phyloP scores from a whole-genome alignment of 768 basidiomycete genomes.

The Suillus fuscotomentosus region DNA sequence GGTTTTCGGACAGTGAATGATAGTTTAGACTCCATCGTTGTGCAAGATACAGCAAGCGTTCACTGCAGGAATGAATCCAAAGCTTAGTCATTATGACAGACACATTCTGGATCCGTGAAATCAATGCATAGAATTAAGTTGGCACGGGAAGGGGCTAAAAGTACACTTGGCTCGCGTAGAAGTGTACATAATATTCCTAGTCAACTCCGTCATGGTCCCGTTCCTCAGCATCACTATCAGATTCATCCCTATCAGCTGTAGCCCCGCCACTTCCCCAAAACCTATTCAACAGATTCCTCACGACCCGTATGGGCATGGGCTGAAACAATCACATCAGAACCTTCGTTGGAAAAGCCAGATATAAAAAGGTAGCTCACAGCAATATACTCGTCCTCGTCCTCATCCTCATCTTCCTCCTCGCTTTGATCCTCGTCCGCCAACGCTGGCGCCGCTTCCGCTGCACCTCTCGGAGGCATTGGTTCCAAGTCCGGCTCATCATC shows the following conservation, averaged over 20 bases:
- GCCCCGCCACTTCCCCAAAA: conserved; percentile 50
- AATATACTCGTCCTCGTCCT: conserved; percentile 44
- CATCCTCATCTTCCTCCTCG: conserved; percentile 44
- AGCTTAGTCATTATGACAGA: not conserved
- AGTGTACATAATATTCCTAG: not conserved
- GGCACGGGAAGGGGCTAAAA: not conserved
- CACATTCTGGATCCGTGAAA: not conserved
- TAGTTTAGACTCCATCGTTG: conserved; percentile 41
- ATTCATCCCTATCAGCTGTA: conserved; percentile 16
- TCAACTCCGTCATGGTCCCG: conserved; percentile 4
- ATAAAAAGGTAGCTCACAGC: conserved; percentile 39
- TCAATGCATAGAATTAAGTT: not conserved
- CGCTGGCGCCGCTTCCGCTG: conserved; percentile 14
- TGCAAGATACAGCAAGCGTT: not conserved
- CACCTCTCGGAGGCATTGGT: not conserved
- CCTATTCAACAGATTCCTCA: conserved; percentile 57
- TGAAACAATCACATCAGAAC: conserved; percentile 20
- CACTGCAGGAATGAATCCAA: too few species aligned
- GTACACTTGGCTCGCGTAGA: not conserved
- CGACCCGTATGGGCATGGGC: conserved; percentile 58
- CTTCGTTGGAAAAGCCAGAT: not conserved
- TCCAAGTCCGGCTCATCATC: conserved; percentile 5
- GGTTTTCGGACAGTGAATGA: conserved; percentile 88
- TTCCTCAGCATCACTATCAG: conserved; percentile 5
- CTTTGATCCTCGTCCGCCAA: conserved; percentile 26